Conservation (phyloP, 306 rosid genomes). For the Nissolia schottii region DNA sequence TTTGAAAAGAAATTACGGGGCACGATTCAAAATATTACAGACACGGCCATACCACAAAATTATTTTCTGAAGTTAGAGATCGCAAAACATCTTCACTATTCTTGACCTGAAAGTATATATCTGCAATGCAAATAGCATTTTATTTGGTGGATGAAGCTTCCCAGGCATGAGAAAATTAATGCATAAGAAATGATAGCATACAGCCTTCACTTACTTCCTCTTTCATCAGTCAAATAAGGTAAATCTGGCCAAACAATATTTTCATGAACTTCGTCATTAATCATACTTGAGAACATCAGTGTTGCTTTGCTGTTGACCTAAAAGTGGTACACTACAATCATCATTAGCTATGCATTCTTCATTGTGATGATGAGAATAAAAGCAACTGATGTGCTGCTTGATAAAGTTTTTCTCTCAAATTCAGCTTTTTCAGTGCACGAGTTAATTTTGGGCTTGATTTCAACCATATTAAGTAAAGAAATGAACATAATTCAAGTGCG, state of each 20-base stretch:
- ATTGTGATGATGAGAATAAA: slow-evolving; percentile 10
- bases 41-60: slow-evolving; percentile 70
- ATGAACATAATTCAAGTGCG: background rate
- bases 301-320: slow-evolving; percentile 95
- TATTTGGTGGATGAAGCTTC: slow-evolving; percentile 22
- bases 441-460: slow-evolving; percentile 1
- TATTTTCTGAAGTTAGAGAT: slow-evolving; percentile 73
- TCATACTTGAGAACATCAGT: slow-evolving; percentile 66
- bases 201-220: slow-evolving; percentile 74
- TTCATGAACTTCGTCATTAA: slow-evolving; percentile 69
- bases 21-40: slow-evolving; percentile 1
- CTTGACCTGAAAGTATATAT: slow-evolving; percentile 86
- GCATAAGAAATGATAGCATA: slow-evolving; percentile 14
- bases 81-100: slow-evolving; percentile 61
- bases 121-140: slow-evolving; percentile 50
- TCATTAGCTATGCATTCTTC: slow-evolving; percentile 30
- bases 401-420: slow-evolving; percentile 3
- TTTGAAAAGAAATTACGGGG: background rate
- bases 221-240: slow-evolving; percentile 91
- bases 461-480: background rate
- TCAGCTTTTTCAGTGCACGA: slow-evolving; percentile 1
- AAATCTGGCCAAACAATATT: slow-evolving; percentile 88
- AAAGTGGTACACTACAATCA: slow-evolving; percentile 34
- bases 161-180: slow-evolving; percentile 16
- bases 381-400: background rate